phyloP scores from a whole-genome alignment of 2,329 filamentous ascomycete species.

The Bipolaris bicolor region DNA sequence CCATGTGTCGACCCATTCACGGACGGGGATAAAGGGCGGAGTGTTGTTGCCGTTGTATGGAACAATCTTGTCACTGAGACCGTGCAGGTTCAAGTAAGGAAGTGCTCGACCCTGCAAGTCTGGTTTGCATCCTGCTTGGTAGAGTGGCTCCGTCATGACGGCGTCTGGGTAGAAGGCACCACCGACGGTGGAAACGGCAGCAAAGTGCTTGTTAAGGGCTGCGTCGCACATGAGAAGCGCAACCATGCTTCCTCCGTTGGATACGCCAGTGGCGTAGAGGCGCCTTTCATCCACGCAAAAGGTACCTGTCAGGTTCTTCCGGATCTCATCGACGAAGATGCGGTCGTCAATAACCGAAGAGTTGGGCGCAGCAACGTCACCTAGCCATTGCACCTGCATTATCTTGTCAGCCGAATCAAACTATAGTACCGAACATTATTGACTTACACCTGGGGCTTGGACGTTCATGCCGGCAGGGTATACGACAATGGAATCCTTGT shows the following conservation, averaged over 20 bases:
- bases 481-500: constrained; percentile 24
- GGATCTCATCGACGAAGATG: constrained; percentile 51
- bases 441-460: constrained; percentile 26
- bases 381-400: constrained; percentile 46
- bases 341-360: constrained; percentile 50
- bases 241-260: constrained; percentile 60
- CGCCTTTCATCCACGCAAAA: constrained; percentile 54
- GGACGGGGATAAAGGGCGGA: constrained; percentile 23
- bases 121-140: constrained; percentile 20
- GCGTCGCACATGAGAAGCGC: constrained; percentile 55
- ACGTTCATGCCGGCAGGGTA: constrained; percentile 31
- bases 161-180: constrained; percentile 52
- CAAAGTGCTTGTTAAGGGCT: constrained; percentile 48
- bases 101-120: constrained; percentile 5
- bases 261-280: constrained; percentile 58
- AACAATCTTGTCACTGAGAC: constrained; percentile 27
- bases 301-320: constrained; percentile 43
- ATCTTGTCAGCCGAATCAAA: background rate
- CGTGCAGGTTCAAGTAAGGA: constrained; percentile 32
- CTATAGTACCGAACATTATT: background rate
- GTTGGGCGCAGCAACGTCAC: constrained; percentile 46
- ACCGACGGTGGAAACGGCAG: constrained; percentile 56
- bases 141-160: constrained; percentile 25
- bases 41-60: constrained; percentile 31
- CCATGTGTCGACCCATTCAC: constrained; percentile 22